Conservation (phyloP, 106 monocot species). For the Alisma plantagoaquatica region DNA sequence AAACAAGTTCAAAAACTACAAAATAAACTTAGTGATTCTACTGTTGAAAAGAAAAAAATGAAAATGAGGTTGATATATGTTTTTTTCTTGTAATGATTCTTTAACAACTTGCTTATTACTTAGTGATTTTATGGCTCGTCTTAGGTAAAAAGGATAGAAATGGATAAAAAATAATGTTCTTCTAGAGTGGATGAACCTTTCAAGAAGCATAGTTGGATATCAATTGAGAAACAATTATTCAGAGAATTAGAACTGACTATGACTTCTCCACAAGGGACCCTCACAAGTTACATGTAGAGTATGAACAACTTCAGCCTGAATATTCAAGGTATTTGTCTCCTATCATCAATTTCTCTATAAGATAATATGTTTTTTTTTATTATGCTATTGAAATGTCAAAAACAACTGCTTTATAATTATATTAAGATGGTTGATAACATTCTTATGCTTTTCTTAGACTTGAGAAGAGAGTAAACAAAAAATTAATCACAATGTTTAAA, state of each 20-base stretch:
- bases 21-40: conserved; percentile 68
- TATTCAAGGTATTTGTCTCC: conserved; percentile 47
- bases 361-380: neutral
- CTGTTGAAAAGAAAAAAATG: conserved; percentile 81
- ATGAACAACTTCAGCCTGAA: conserved; percentile 68
- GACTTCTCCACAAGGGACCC: conserved; percentile 73
- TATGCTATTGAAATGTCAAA: no score
- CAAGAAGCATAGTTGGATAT: conserved; percentile 88
- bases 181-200: conserved; percentile 66
- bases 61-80: conserved; percentile 67
- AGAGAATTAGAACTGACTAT: conserved; percentile 81
- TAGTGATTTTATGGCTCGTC: neutral
- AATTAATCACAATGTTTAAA: conserved; percentile 97
- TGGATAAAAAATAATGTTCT: conserved; percentile 78
- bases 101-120: no score
- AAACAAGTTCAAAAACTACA: conserved; percentile 88
- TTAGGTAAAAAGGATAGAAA: conserved; percentile 86
- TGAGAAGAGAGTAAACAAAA: conserved; percentile 95
- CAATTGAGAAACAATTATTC: conserved; percentile 82
- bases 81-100: neutral
- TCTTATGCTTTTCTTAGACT: conserved; percentile 43
- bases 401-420: no score
- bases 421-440: no score
- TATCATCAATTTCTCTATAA: neutral
- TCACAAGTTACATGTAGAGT: conserved; percentile 44